These are phyloP conservation scores for Myxozyma kluyveri DNA, from an alignment of 805 yeast species.

Conservation along the genomic window DNA sequence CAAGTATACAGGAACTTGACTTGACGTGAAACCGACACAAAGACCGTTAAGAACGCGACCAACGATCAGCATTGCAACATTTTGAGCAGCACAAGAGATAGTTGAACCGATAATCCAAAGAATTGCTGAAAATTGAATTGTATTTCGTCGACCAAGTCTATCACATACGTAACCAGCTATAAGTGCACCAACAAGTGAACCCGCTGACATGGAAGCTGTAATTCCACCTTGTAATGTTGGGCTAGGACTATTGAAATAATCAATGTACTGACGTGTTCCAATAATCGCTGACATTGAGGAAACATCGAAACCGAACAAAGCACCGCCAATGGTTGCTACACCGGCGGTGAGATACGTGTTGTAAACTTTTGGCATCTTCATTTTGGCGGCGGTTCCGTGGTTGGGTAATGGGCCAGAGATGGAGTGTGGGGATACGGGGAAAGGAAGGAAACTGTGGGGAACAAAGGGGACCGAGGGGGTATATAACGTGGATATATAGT, in stretches of 20 bases:
- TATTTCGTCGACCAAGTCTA: constrained; percentile 15
- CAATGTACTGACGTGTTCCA: constrained; percentile 43
- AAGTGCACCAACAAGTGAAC: constrained; percentile 63
- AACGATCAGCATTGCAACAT: constrained; percentile 61
- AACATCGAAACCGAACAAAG: constrained; percentile 63
- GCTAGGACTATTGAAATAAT: constrained; percentile 49
- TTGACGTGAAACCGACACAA: constrained; percentile 59
- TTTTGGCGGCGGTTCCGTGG: not conserved
- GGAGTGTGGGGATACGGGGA: too few species aligned
- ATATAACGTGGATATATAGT: too few species aligned
- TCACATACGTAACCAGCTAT: constrained; percentile 40
- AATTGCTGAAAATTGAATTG: constrained; percentile 14
- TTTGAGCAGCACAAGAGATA: constrained; percentile 13
- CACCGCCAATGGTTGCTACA: constrained; percentile 54
- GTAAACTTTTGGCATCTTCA: constrained; percentile 9
- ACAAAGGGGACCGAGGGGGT: too few species aligned
- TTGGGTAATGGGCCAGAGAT: too few species aligned
- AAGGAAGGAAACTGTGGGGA: too few species aligned
- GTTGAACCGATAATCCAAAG: constrained; percentile 27
- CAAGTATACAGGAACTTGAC: constrained; percentile 24
- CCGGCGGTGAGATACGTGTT: constrained; percentile 33
- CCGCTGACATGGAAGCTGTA: constrained; percentile 64
- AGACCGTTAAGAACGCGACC: constrained; percentile 69
- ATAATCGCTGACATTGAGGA: constrained; percentile 63
- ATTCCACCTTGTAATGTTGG: constrained; percentile 60